Percentiles rank a stretch among this genome's conserved stretches.
Evolutionary conservation across 2,329 filamentous ascomycete genomes (phyloP).

Genomic region (Epichloe amarillans): DNA sequence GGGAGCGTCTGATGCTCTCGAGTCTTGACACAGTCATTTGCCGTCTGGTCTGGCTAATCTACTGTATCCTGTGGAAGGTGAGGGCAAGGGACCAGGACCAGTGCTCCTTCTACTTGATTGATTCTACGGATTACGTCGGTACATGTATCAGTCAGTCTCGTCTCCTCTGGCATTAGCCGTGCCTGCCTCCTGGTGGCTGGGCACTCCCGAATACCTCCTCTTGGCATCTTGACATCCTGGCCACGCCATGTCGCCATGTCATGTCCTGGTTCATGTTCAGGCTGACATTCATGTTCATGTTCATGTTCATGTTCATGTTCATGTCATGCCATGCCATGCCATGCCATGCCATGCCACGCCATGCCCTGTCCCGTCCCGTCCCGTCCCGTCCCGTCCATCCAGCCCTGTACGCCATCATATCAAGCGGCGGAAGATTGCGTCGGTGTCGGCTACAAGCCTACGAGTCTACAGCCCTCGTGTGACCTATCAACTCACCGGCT

Average conservation of each 20-base stretch:
- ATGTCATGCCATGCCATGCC: neutral
- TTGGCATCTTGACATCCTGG: no score
- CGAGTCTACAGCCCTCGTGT: conserved; percentile 1
- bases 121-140: no score
- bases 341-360: neutral
- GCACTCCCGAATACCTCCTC: neutral
- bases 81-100: neutral
- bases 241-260: neutral
- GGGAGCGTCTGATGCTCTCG: no score
- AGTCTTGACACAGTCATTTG: no score
- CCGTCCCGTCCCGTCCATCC: neutral
- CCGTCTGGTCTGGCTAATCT: no score
- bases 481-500: conserved; percentile 4
- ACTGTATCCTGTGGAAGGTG: neutral
- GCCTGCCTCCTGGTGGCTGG: neutral
- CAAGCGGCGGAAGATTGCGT: conserved; percentile 4
- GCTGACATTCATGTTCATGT: neutral
- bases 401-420: neutral
- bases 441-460: neutral
- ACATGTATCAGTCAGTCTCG: no score
- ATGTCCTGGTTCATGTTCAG: neutral
- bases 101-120: no score
- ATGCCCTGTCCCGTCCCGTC: neutral
- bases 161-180: neutral
- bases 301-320: neutral